These are phyloP conservation scores for Arabidopsis hybrid DNA, from an alignment of 441 rosid genomes.

Conservation along the genomic window DNA sequence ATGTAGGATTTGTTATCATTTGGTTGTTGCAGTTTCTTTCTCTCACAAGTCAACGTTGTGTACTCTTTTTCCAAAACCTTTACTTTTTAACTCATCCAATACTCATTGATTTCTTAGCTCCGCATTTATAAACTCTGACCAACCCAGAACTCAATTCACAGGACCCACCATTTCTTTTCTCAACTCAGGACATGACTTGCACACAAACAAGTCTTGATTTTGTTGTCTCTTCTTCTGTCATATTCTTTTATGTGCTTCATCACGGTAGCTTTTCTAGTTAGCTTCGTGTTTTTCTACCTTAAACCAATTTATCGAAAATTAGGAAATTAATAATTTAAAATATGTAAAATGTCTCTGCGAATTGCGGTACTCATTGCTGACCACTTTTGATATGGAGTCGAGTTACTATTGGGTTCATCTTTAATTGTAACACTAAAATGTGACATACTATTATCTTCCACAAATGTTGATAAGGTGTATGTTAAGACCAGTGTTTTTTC, in stretches of 20 bases:
- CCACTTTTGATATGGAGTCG: neutral
- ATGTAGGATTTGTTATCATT: neutral
- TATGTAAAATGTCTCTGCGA: slow-evolving; percentile 14
- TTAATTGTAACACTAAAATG: too few species aligned
- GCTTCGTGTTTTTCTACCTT: slow-evolving; percentile 3
- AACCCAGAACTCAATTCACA: slow-evolving; percentile 38
- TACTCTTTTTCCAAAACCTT: neutral
- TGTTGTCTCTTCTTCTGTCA: slow-evolving; percentile 31
- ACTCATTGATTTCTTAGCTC: neutral
- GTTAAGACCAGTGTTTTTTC: neutral
- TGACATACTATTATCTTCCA: too few species aligned
- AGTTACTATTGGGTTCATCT: neutral
- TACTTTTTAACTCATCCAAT: neutral
- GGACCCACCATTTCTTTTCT: slow-evolving; percentile 30
- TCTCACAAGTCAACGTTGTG: slow-evolving; percentile 12
- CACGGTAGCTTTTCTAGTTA: slow-evolving; percentile 23
- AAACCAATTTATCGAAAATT: neutral
- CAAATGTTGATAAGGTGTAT: too few species aligned
- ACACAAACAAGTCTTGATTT: slow-evolving; percentile 36
- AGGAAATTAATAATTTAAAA: neutral
- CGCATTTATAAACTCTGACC: slow-evolving; percentile 37
- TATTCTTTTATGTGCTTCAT: slow-evolving; percentile 1
- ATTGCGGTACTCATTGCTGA: slow-evolving; percentile 1
- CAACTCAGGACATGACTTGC: slow-evolving; percentile 35
- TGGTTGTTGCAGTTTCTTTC: neutral